Evolutionary conservation across 2,329 filamentous ascomycete species (phyloP), one percentile per base, ranked within the genome.

Genomic region (Corinectria fuckeliana): DNA sequence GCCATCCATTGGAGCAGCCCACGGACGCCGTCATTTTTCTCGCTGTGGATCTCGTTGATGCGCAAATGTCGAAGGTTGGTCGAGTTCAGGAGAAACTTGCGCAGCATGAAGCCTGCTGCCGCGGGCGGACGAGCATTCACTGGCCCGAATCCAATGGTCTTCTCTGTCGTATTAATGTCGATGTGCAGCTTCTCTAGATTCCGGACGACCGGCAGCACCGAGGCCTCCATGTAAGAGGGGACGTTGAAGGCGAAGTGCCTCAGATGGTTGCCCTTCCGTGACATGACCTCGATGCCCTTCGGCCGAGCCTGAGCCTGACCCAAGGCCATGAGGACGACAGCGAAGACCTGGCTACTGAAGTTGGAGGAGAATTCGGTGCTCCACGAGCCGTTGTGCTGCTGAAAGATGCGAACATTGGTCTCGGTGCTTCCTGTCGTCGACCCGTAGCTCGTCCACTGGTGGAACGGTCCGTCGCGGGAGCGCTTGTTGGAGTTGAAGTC

Each of bases 401-500:
- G 62, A 7, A 54, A 42, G 23, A 71, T 64, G 0, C 30, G 8
- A 3, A 70, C 26, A 5, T 77, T 74, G 0, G 77, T 80, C 49
- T 80, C 71, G 14, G 58, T 51, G 10, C 63, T 32, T 9, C 78
- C 74, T 0, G 80, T 82, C 0, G 69, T 69, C 16, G 76, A 72
- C 2, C 86, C 85, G 63, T 87, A 88, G 69, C 85, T 86, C 7
- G 71, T 74, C 87, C 87, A 89, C 1, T 65, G 55, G 0, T 64
- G 68, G 11, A 58, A 16, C 1, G 28, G 45, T 2, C 76, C 76
- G 47, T 90, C 87, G 3, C 87, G 81, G 11, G 67, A 68, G 5
- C 86, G 82, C 9, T 71, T 78, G 0, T 4, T 20, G 0, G 82
- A 82, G 67, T 82, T 76, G 72, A 84, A 88, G 68, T 90, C 85